Percentiles rank a stretch among this genome's conserved stretches.
phyloP scores from a whole-genome alignment of 2,329 filamentous ascomycete species.

The Colletotrichum sp. region DNA sequence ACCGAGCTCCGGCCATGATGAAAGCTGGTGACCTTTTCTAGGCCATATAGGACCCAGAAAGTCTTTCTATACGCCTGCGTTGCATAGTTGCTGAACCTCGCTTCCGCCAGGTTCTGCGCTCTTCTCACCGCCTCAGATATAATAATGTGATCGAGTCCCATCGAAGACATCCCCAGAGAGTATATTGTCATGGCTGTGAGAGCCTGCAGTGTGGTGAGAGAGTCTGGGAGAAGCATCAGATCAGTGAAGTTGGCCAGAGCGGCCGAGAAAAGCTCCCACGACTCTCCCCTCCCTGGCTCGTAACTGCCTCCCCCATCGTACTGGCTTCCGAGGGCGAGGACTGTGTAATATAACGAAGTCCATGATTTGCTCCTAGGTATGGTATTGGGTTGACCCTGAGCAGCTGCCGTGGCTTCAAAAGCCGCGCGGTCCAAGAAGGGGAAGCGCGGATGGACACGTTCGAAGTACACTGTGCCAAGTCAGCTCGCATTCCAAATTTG shows the following conservation, averaged over 20 bases:
- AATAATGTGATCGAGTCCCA: constrained; percentile 29
- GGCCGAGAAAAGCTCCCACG: constrained; percentile 26
- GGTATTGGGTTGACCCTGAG: background rate
- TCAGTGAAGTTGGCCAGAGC: constrained; percentile 35
- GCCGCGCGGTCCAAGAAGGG: constrained; percentile 35
- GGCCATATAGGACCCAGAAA: constrained; percentile 44
- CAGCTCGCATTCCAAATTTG: background rate
- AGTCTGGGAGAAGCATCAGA: constrained; percentile 33
- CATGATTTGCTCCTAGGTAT: constrained; percentile 25
- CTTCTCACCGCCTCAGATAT: constrained; percentile 33
- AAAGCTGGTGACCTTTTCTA: constrained; percentile 42
- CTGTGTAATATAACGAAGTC: constrained; percentile 36
- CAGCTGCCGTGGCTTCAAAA: constrained; percentile 9
- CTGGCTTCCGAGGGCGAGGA: constrained; percentile 38
- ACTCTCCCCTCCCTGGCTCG: constrained; percentile 16
- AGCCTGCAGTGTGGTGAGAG: constrained; percentile 32
- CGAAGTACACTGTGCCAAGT: constrained; percentile 36
- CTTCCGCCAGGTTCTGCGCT: constrained; percentile 31
- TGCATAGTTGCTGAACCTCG: constrained; percentile 21
- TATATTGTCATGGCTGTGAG: constrained; percentile 35
- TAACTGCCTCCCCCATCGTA: constrained; percentile 29
- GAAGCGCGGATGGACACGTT: constrained; percentile 38
- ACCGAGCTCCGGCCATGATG: constrained; percentile 35
- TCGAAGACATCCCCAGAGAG: constrained; percentile 28
- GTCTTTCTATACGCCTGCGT: constrained; percentile 30